Percentiles rank a stretch among this genome's conserved stretches.
phyloP scores from a whole-genome alignment of 352 stramenopile species.

The Pythium pyrilobum region DNA sequence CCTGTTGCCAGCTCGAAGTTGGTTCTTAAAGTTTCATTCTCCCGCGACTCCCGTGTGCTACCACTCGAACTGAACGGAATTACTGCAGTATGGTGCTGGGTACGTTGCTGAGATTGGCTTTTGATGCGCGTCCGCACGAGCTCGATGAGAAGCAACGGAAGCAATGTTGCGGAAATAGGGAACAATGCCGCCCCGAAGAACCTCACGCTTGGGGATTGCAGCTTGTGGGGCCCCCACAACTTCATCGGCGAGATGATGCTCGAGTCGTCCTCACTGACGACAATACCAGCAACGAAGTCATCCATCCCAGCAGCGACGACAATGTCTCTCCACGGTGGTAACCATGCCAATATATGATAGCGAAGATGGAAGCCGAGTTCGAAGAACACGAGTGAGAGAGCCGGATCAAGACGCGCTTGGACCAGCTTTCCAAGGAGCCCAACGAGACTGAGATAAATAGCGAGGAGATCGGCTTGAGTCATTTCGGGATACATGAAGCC shows the following conservation, averaged over 20 bases:
- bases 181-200: not conserved
- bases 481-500: constrained; percentile 7
- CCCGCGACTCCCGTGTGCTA: too few relatives aligned
- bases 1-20: constrained; percentile 28
- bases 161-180: not conserved
- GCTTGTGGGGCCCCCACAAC: not conserved
- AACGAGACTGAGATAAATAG: not conserved
- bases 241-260: not conserved
- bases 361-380: not conserved
- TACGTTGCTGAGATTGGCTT: not conserved
- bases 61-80: too few relatives aligned
- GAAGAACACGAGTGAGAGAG: not conserved
- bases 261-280: not conserved
- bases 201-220: not conserved
- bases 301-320: not conserved
- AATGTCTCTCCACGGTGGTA: not conserved
- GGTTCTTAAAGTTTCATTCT: too few relatives aligned
- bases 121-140: not conserved
- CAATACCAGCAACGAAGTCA: not conserved
- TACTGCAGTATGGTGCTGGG: too few relatives aligned
- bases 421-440: not conserved
- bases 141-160: not conserved
- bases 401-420: not conserved
- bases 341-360: not conserved
- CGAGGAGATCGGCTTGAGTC: constrained; percentile 1